Evolutionary conservation across 495 filamentous ascomycete genomes (phyloP).

Genomic region (Penicillium atrosanguineum): DNA sequence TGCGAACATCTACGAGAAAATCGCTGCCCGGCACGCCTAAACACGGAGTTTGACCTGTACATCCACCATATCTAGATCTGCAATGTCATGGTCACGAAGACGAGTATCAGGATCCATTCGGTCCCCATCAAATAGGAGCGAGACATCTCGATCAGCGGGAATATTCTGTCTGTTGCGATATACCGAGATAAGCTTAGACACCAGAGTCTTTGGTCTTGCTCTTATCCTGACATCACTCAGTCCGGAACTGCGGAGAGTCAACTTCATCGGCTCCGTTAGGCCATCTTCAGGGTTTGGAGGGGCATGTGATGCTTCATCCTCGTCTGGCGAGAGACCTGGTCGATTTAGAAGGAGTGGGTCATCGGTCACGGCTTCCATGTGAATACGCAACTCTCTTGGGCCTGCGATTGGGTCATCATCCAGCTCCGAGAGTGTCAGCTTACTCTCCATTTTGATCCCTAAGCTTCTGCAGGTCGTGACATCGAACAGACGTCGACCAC

Average conservation of each 20-base stretch:
- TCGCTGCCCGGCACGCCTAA: not conserved
- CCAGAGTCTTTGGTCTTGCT: conserved; percentile 53
- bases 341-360: conserved; percentile 29
- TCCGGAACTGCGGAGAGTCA: conserved; percentile 60
- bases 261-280: conserved; percentile 36
- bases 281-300: conserved; percentile 15
- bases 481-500: conserved; percentile 67
- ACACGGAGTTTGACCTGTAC: conserved; percentile 56
- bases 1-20: not conserved
- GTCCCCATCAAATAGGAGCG: conserved; percentile 80
- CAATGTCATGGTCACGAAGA: conserved; percentile 69
- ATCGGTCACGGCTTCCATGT: conserved; percentile 73
- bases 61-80: conserved; percentile 76
- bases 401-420: conserved; percentile 31
- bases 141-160: conserved; percentile 48
- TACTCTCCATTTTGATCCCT: conserved; percentile 52
- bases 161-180: conserved; percentile 50
- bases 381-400: conserved; percentile 38
- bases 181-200: conserved; percentile 52
- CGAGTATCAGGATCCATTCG: conserved; percentile 57
- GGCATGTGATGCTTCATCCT: not conserved
- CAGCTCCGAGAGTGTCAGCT: conserved; percentile 26
- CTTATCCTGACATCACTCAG: conserved; percentile 55
- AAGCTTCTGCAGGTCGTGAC: conserved; percentile 66
- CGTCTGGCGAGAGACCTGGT: conserved; percentile 1